Conservation (phyloP, 495 filamentous ascomycete genomes). For the Jackrogersella multiformis region DNA sequence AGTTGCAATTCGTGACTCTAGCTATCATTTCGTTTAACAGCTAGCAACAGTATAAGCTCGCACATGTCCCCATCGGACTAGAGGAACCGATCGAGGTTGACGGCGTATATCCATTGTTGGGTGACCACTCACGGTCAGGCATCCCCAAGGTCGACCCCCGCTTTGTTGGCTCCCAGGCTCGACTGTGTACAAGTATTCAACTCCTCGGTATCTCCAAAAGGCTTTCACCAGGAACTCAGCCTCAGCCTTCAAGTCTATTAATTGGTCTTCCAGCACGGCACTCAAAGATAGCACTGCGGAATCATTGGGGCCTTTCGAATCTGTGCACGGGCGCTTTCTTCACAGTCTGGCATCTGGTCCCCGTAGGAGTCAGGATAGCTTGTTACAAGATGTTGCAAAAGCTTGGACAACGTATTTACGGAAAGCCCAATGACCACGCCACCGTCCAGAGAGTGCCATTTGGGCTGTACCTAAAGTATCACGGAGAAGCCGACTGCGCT, state of each 20-base stretch:
- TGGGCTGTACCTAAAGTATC: conserved; percentile 48
- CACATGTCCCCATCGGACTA: conserved; percentile 23
- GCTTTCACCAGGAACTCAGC: conserved; percentile 12
- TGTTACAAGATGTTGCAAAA: conserved; percentile 38
- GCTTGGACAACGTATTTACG: conserved; percentile 40
- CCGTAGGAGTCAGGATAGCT: conserved; percentile 23
- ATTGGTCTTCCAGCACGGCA: background rate
- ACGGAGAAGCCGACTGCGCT: conserved; percentile 13
- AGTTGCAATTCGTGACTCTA: background rate
- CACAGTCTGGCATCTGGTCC: conserved; percentile 35
- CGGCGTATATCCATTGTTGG: conserved; percentile 39
- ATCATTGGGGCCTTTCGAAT: background rate
- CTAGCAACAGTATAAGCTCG: conserved; percentile 34
- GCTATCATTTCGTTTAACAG: background rate
- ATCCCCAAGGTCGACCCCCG: conserved; percentile 38
- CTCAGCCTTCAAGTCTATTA: background rate
- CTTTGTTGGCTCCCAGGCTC: conserved; percentile 44
- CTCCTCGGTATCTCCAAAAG: conserved; percentile 33
- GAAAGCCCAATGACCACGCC: background rate
- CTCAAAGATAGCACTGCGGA: background rate
- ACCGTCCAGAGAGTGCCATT: conserved; percentile 45
- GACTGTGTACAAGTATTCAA: conserved; percentile 38
- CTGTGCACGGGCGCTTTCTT: conserved; percentile 13
- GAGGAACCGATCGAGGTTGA: conserved; percentile 33
- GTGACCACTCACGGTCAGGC: conserved; percentile 42